Conservation (phyloP, 805 yeast species). For the Blastobotrys americana region DNA sequence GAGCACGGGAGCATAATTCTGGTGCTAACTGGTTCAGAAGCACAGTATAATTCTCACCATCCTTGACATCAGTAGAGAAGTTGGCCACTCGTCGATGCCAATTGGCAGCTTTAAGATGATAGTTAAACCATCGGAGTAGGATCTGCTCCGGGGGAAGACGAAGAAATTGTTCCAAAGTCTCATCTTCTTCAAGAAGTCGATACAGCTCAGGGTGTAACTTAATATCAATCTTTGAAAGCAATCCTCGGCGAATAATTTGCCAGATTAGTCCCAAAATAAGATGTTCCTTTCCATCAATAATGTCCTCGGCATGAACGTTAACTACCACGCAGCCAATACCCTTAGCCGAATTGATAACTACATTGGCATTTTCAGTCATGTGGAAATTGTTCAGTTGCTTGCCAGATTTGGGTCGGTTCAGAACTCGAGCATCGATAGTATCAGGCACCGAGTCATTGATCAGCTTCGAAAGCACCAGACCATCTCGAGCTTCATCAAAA, state of each 20-base stretch:
- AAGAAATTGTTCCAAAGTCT: conserved; percentile 91
- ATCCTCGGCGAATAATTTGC: conserved; percentile 97
- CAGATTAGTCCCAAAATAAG: conserved; percentile 90
- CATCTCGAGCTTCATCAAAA: conserved; percentile 95
- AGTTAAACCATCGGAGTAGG: conserved; percentile 93
- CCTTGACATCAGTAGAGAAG: conserved; percentile 80
- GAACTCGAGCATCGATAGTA: conserved; percentile 95
- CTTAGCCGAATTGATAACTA: conserved; percentile 95
- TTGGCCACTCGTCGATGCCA: conserved; percentile 81
- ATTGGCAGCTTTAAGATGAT: conserved; percentile 86
- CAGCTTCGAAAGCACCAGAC: conserved; percentile 83
- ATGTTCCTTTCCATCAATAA: conserved; percentile 94
- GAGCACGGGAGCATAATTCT: conserved; percentile 68
- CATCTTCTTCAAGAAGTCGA: conserved; percentile 90
- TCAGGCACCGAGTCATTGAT: conserved; percentile 98
- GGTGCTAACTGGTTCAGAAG: conserved; percentile 85
- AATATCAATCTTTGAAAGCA: conserved; percentile 90
- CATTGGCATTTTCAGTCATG: conserved; percentile 94
- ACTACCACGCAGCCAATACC: conserved; percentile 98
- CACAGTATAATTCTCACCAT: conserved; percentile 92
- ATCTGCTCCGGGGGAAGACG: conserved; percentile 97
- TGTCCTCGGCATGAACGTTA: conserved; percentile 95
- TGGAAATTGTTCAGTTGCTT: conserved; percentile 86
- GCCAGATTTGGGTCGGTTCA: conserved; percentile 77
- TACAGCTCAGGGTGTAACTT: conserved; percentile 94